Evolutionary conservation across 768 basidiomycete species (phyloP).

Genomic region (Podaxis sp.): DNA sequence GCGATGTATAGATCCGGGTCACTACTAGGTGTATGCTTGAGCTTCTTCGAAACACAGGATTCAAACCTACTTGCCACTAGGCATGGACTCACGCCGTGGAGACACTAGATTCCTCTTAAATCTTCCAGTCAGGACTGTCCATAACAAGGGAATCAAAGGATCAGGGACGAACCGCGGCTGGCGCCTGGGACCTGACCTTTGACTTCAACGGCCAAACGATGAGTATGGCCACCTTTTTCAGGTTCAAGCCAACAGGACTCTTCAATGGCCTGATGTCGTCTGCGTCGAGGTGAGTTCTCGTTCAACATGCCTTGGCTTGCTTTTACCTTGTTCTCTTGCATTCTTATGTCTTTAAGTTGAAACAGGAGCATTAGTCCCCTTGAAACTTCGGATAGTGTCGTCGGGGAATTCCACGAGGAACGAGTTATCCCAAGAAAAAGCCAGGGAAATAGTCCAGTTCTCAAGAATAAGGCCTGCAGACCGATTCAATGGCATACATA

Average conservation of each 20-base stretch:
- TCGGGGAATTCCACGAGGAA: slow-evolving; percentile 71
- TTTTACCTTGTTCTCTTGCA: background rate
- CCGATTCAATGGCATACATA: slow-evolving; percentile 49
- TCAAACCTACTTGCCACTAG: slow-evolving; percentile 27
- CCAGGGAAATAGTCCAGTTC: slow-evolving; percentile 61
- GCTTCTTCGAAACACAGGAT: slow-evolving; percentile 38
- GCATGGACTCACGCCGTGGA: slow-evolving; percentile 47
- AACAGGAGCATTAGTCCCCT: slow-evolving; percentile 57
- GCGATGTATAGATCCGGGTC: slow-evolving; percentile 70
- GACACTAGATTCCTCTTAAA: slow-evolving; percentile 37
- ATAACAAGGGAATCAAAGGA: slow-evolving; percentile 38
- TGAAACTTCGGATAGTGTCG: slow-evolving; percentile 63
- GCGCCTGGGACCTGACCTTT: slow-evolving; percentile 54
- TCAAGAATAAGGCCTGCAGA: slow-evolving; percentile 59
- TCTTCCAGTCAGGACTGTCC: slow-evolving; percentile 29
- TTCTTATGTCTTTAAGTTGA: slow-evolving; percentile 41
- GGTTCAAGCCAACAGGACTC: slow-evolving; percentile 42
- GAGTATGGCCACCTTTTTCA: slow-evolving; percentile 61
- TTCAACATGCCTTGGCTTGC: background rate
- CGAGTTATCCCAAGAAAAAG: slow-evolving; percentile 65
- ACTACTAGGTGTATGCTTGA: slow-evolving; percentile 54
- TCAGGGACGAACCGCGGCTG: slow-evolving; percentile 50
- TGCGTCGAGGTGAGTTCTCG: slow-evolving; percentile 57
- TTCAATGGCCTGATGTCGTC: slow-evolving; percentile 57
- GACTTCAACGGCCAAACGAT: slow-evolving; percentile 49